phyloP scores from a whole-genome alignment of 768 basidiomycete species.

The Pisolithus tinctorius region DNA sequence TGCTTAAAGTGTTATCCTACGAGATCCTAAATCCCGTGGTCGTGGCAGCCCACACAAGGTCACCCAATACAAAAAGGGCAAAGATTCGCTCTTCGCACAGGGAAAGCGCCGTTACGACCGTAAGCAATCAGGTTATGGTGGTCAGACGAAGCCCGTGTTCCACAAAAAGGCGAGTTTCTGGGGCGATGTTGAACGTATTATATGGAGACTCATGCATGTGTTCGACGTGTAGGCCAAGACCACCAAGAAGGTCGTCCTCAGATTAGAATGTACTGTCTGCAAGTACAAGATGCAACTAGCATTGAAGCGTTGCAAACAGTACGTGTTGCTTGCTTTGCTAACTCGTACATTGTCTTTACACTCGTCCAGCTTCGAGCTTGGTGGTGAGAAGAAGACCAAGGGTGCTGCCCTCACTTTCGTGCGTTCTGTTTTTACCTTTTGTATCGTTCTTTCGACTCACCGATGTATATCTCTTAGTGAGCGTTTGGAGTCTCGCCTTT shows the following conservation, averaged over 20 bases:
- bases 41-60: constrained; percentile 88
- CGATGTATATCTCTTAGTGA: neutral
- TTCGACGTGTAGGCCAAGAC: constrained; percentile 72
- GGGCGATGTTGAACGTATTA: neutral
- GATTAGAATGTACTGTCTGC: constrained; percentile 96
- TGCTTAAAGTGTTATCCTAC: neutral
- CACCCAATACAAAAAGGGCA: constrained; percentile 99
- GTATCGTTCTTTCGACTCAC: neutral
- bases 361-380: constrained; percentile 83
- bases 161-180: constrained; percentile 83
- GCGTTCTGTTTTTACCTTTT: constrained; percentile 30
- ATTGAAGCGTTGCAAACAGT: constrained; percentile 99
- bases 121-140: constrained; percentile 98
- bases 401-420: constrained; percentile 94
- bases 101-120: constrained; percentile 99
- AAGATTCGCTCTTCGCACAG: constrained; percentile 95
- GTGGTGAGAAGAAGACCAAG: constrained; percentile 99
- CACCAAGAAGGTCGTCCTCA: constrained; percentile 98
- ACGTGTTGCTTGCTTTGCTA: constrained; percentile 27
- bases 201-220: neutral
- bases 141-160: constrained; percentile 99
- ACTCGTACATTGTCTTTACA: neutral
- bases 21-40: neutral
- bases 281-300: constrained; percentile 97
- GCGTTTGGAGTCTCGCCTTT: neutral